phyloP scores from a whole-genome alignment of 163 green algal species.

The Prototheca stagnorum region DNA sequence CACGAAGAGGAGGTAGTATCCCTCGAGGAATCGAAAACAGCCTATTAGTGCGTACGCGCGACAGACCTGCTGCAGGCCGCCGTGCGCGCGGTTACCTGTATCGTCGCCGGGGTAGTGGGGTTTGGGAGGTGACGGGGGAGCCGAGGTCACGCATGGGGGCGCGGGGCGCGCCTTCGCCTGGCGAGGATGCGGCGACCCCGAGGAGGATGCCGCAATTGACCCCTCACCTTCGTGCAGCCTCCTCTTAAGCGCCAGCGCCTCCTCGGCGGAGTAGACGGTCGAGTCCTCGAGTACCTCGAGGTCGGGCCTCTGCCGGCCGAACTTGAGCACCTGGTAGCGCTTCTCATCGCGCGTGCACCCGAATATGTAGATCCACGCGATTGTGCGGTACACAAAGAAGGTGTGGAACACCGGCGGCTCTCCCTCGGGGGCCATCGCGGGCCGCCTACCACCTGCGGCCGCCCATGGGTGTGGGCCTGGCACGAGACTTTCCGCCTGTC shows the following conservation, averaged over 20 bases:
- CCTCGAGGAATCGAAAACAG: conserved; percentile 70
- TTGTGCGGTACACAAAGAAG: conserved; percentile 6
- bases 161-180: not conserved
- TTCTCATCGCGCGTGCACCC: not conserved
- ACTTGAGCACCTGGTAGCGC: conserved; percentile 16
- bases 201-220: not conserved
- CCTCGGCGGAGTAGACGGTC: conserved; percentile 22
- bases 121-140: not conserved
- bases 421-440: too few relatives aligned
- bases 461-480: too few relatives aligned
- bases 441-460: too few relatives aligned
- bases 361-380: conserved; percentile 12
- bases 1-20: conserved; percentile 76
- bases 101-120: not conserved
- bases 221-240: conserved; percentile 30
- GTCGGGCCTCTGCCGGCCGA: conserved; percentile 1
- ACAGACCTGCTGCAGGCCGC: conserved; percentile 49
- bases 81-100: conserved; percentile 29
- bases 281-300: conserved; percentile 32
- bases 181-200: not conserved
- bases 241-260: conserved; percentile 28
- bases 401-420: too few relatives aligned
- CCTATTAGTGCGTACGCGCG: conserved; percentile 64
- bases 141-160: not conserved
- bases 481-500: too few relatives aligned